These are phyloP conservation scores for Hymenoscyphus repandus DNA, from an alignment of 2,329 filamentous ascomycete genomes.

Conservation along the genomic window DNA sequence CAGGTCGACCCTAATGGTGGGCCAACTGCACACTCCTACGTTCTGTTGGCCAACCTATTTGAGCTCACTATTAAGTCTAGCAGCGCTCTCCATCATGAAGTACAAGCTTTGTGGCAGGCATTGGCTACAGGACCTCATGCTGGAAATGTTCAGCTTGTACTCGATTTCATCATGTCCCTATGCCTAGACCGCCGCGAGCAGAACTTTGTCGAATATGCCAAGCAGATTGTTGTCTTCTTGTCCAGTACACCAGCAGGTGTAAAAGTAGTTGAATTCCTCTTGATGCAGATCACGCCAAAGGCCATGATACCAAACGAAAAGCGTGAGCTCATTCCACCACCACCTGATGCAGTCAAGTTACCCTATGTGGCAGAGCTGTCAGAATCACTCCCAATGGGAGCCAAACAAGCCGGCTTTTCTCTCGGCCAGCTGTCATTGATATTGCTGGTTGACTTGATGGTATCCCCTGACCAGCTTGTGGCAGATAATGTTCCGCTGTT, in stretches of 20 bases:
- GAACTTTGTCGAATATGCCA: slow-evolving; percentile 96
- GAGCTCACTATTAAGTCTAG: slow-evolving; percentile 95
- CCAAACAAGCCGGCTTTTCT: slow-evolving; percentile 89
- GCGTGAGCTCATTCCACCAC: slow-evolving; percentile 59
- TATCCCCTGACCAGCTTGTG: slow-evolving; percentile 77
- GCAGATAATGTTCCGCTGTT: slow-evolving; percentile 78
- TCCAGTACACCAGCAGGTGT: slow-evolving; percentile 80
- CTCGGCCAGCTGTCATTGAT: slow-evolving; percentile 91
- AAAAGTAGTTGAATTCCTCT: slow-evolving; percentile 89
- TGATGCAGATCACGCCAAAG: slow-evolving; percentile 87
- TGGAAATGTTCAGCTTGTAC: slow-evolving; percentile 87
- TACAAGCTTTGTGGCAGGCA: slow-evolving; percentile 95
- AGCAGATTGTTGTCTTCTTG: slow-evolving; percentile 95
- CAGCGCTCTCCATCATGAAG: slow-evolving; percentile 85
- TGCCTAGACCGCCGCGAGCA: slow-evolving; percentile 93
- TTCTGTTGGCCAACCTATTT: slow-evolving; percentile 88
- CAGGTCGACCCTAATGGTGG: slow-evolving; percentile 88
- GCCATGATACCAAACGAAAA: slow-evolving; percentile 96
- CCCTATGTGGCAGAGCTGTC: slow-evolving; percentile 87
- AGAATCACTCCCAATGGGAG: slow-evolving; percentile 74
- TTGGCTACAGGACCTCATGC: slow-evolving; percentile 87
- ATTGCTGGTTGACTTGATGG: slow-evolving; percentile 90
- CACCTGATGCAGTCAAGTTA: slow-evolving; percentile 66
- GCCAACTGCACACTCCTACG: slow-evolving; percentile 86
- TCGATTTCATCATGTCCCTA: slow-evolving; percentile 93